phyloP scores from a whole-genome alignment of 805 yeast species.

The Clavispora vitiphila region DNA sequence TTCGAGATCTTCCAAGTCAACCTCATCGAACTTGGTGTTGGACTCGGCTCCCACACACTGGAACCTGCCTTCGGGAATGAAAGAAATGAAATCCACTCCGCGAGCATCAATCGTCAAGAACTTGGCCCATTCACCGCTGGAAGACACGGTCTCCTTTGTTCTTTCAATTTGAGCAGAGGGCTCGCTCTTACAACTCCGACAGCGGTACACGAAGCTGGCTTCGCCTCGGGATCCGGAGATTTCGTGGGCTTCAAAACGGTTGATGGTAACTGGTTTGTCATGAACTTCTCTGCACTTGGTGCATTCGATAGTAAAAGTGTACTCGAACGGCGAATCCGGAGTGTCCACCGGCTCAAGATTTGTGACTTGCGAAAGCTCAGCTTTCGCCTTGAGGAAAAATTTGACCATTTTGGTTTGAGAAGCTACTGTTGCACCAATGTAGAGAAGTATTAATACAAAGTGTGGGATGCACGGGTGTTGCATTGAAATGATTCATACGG shows the following conservation, averaged over 20 bases:
- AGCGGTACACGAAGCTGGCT: conserved; percentile 76
- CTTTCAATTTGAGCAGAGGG: conserved; percentile 32
- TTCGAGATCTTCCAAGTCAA: conserved; percentile 74
- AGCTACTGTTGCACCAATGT: neutral
- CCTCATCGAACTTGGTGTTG: conserved; percentile 50
- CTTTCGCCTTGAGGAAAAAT: conserved; percentile 34
- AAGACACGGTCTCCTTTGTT: conserved; percentile 36
- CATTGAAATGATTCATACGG: neutral
- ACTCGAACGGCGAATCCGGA: conserved; percentile 60
- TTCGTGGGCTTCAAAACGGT: conserved; percentile 60
- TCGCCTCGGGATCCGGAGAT: conserved; percentile 72
- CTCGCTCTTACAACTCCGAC: conserved; percentile 55
- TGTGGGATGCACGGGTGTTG: neutral
- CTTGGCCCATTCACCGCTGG: conserved; percentile 36
- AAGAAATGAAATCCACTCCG: conserved; percentile 71
- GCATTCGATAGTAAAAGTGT: conserved; percentile 69
- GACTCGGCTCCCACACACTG: conserved; percentile 50
- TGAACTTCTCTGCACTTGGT: conserved; percentile 76
- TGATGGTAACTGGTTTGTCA: conserved; percentile 63
- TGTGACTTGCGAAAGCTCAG: conserved; percentile 51
- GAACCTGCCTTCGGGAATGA: conserved; percentile 64
- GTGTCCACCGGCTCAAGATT: conserved; percentile 58
- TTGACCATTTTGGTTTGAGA: conserved; percentile 27
- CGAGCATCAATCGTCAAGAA: conserved; percentile 76
- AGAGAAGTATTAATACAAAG: neutral